phyloP scores from a whole-genome alignment of 176 grass and related monocot species.

The Aegilops sharonensis region DNA sequence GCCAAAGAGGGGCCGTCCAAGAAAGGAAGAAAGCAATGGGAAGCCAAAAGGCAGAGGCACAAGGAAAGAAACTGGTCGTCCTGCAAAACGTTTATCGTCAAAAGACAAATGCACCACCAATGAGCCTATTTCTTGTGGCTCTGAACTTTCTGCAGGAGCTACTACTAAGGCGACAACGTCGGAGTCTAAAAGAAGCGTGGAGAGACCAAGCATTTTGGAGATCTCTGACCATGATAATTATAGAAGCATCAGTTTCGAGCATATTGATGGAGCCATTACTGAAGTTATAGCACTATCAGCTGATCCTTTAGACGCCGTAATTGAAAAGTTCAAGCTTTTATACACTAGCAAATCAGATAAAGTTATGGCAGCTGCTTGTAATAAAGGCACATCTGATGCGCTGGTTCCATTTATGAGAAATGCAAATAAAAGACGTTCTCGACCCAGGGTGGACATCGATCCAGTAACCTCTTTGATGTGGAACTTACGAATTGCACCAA shows the following conservation, averaged over 20 bases:
- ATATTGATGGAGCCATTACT: slow-evolving; percentile 5
- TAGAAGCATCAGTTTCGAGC: not conserved
- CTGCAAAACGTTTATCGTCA: slow-evolving; percentile 20
- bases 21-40: slow-evolving; percentile 21
- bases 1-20: slow-evolving; percentile 42
- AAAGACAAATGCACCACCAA: slow-evolving; percentile 14
- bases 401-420: slow-evolving; percentile 57
- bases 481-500: slow-evolving; percentile 77
- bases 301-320: slow-evolving; percentile 49
- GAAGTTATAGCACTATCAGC: slow-evolving; percentile 20
- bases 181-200: slow-evolving; percentile 2
- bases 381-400: slow-evolving; percentile 42
- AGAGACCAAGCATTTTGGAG: not conserved
- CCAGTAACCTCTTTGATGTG: slow-evolving; percentile 70
- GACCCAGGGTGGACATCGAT: slow-evolving; percentile 73
- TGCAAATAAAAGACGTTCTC: slow-evolving; percentile 51
- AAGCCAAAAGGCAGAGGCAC: slow-evolving; percentile 41
- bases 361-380: slow-evolving; percentile 36
- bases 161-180: not conserved
- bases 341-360: slow-evolving; percentile 28
- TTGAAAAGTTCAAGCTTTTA: slow-evolving; percentile 56
- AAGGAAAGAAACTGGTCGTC: slow-evolving; percentile 27
- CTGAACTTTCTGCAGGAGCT: slow-evolving; percentile 27
- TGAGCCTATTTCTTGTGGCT: slow-evolving; percentile 23
- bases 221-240: slow-evolving; percentile 6